These are phyloP conservation scores for Moricandia moricandioides DNA, from an alignment of 345 rosid genomes.

Conservation along the genomic window DNA sequence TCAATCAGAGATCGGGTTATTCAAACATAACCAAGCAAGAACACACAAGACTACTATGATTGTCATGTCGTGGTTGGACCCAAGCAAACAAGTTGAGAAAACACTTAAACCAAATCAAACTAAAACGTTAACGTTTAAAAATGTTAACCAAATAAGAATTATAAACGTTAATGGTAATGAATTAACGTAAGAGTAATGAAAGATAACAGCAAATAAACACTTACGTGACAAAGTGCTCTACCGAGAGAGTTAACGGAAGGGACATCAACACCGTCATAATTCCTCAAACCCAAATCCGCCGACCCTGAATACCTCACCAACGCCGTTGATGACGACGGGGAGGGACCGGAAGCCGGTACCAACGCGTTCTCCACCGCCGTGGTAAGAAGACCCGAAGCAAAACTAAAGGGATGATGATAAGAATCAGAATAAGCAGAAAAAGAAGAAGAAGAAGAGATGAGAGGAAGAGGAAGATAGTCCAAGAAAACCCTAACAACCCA, in stretches of 20 bases:
- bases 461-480: constrained; percentile 54
- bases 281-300: constrained; percentile 41
- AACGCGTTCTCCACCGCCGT: constrained; percentile 34
- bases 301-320: constrained; percentile 37
- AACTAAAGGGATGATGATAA: constrained; percentile 35
- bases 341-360: constrained; percentile 27
- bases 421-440: constrained; percentile 13
- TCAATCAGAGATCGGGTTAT: neutral
- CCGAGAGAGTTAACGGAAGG: constrained; percentile 56
- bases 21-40: neutral
- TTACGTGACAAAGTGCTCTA: constrained; percentile 74
- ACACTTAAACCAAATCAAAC: neutral
- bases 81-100: neutral
- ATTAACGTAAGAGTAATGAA: neutral
- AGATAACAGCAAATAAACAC: constrained; percentile 15
- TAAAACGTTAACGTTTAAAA: neutral
- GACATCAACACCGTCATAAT: constrained; percentile 45
- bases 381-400: constrained; percentile 38
- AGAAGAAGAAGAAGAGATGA: constrained; percentile 25
- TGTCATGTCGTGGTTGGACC: neutral
- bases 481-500: constrained; percentile 63
- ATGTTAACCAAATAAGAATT: neutral
- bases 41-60: neutral
- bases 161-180: neutral
- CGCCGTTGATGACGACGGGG: constrained; percentile 21